Evolutionary conservation across 2,329 filamentous ascomycete species (phyloP).

Genomic region (Tolypocladium ophioglossoides): DNA sequence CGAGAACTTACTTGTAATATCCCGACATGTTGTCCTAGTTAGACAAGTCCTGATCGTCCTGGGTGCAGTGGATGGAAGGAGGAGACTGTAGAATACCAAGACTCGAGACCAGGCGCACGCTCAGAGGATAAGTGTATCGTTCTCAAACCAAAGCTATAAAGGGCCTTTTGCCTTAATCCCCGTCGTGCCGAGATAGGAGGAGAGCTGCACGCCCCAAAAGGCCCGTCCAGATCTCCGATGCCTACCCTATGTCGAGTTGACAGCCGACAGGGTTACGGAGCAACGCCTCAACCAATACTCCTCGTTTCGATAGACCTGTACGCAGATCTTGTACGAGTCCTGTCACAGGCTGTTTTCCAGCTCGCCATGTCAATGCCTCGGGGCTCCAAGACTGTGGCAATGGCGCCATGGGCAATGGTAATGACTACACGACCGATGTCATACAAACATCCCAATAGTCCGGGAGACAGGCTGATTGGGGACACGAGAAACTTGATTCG

Average conservation of each 20-base stretch:
- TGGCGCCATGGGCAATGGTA: neutral
- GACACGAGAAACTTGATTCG: neutral
- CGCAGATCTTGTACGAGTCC: neutral
- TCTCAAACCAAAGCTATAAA: neutral
- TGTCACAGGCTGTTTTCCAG: too few relatives aligned
- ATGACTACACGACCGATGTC: neutral
- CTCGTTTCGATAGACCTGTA: neutral
- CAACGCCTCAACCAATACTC: neutral
- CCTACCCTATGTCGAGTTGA: neutral
- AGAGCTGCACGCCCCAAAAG: neutral
- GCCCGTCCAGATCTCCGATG: neutral
- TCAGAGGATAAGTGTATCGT: neutral
- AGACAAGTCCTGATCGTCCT: too few relatives aligned
- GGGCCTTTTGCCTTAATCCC: neutral
- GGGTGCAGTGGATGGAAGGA: too few relatives aligned
- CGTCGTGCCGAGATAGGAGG: neutral
- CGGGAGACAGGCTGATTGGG: neutral
- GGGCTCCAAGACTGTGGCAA: neutral
- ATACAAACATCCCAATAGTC: neutral
- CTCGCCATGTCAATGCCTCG: too few relatives aligned
- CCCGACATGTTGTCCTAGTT: too few relatives aligned
- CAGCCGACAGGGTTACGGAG: neutral
- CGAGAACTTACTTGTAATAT: too few relatives aligned
- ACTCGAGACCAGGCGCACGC: too few relatives aligned
- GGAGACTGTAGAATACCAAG: too few relatives aligned